Percentiles rank a stretch among this genome's conserved stretches.
These are phyloP conservation scores for Chrysoporthe deuterocubensis DNA, from an alignment of 2,329 filamentous ascomycete genomes.

Conservation along the genomic window DNA sequence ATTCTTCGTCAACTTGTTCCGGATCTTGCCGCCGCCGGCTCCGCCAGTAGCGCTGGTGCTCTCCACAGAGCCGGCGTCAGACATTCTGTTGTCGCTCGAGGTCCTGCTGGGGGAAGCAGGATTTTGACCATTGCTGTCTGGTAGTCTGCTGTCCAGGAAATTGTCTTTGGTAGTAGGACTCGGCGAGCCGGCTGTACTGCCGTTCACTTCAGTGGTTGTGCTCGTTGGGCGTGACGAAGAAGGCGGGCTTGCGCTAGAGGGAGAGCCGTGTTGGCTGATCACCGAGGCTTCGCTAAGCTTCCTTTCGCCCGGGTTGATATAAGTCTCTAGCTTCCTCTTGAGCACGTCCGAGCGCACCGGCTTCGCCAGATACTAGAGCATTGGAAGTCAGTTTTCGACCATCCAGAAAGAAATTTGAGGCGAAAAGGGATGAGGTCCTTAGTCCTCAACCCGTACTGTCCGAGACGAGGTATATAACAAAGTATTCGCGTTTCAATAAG, in stretches of 20 bases:
- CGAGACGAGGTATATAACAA: neutral
- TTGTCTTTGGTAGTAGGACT: slow-evolving; percentile 33
- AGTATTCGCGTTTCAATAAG: neutral
- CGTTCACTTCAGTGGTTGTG: slow-evolving; percentile 28
- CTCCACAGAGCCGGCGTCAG: slow-evolving; percentile 37
- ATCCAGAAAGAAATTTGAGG: neutral
- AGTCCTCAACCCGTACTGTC: neutral
- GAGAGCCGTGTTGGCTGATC: slow-evolving; percentile 20
- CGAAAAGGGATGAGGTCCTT: neutral
- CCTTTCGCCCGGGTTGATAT: slow-evolving; percentile 47
- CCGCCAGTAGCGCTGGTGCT: slow-evolving; percentile 29
- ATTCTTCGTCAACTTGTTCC: slow-evolving; percentile 31
- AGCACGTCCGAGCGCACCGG: slow-evolving; percentile 88
- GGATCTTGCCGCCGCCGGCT: slow-evolving; percentile 22
- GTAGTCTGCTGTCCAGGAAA: slow-evolving; percentile 31
- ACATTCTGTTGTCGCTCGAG: slow-evolving; percentile 41
- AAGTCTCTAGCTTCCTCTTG: slow-evolving; percentile 75
- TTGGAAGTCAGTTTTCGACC: neutral
- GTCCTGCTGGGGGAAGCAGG: slow-evolving; percentile 34
- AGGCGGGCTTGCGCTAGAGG: slow-evolving; percentile 31
- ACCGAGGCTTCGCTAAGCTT: slow-evolving; percentile 26
- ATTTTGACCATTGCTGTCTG: slow-evolving; percentile 12
- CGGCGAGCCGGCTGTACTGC: slow-evolving; percentile 14
- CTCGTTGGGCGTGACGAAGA: neutral
- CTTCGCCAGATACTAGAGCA: slow-evolving; percentile 92